A percentile compares a stretch with the other conserved stretches of the same genome.
phyloP scores from a whole-genome alignment of 768 basidiomycete species.

The Naganishia vishniacii region DNA sequence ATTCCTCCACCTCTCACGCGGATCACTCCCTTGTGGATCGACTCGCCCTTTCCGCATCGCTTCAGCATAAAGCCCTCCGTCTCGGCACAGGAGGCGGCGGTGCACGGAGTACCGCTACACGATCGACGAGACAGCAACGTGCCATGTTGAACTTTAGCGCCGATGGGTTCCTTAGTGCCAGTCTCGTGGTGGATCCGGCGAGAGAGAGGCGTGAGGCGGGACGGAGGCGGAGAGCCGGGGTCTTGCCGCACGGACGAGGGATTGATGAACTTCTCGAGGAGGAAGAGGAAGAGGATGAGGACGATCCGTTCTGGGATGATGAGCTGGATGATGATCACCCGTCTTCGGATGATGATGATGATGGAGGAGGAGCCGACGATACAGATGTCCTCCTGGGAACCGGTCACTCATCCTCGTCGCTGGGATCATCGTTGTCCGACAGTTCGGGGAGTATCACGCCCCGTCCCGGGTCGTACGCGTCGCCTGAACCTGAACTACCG shows the following conservation, averaged over 20 bases:
- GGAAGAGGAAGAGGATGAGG: slow-evolving; percentile 21
- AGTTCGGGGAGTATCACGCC: slow-evolving; percentile 36
- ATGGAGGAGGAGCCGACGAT: slow-evolving; percentile 23
- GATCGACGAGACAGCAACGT: slow-evolving; percentile 12
- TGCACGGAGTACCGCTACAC: slow-evolving; percentile 7
- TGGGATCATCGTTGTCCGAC: slow-evolving; percentile 28
- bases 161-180: slow-evolving; percentile 12
- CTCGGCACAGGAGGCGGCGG: neutral
- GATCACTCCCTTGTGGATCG: neutral
- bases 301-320: slow-evolving; percentile 9
- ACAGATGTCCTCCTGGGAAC: slow-evolving; percentile 6
- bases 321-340: slow-evolving; percentile 17
- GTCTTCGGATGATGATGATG: slow-evolving; percentile 9
- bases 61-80: too few relatives aligned
- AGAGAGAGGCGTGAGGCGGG: slow-evolving; percentile 6
- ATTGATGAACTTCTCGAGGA: slow-evolving; percentile 18
- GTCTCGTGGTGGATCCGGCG: slow-evolving; percentile 2
- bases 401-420: slow-evolving; percentile 17
- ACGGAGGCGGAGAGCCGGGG: neutral
- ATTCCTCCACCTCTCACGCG: neutral
- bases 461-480: slow-evolving; percentile 25
- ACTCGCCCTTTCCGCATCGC: neutral
- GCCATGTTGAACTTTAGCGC: slow-evolving; percentile 14
- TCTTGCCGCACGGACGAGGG: neutral
- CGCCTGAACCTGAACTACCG: neutral